These are phyloP conservation scores for Fusarium compactum DNA, from an alignment of 2,329 filamentous ascomycete species.

Conservation along the genomic window DNA sequence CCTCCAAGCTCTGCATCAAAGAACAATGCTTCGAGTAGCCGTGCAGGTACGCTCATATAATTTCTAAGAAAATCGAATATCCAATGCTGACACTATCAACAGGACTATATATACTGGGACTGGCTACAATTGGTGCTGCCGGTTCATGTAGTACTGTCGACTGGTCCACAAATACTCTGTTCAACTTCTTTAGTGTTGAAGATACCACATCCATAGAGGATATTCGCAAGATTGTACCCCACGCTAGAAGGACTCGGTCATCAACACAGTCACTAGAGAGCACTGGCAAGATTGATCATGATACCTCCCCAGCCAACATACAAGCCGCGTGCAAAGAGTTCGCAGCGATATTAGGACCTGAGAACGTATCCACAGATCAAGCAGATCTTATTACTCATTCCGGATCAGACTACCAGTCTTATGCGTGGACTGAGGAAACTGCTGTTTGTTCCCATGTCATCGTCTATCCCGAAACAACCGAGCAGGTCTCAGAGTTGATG, in stretches of 20 bases:
- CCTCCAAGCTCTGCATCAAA: too few species aligned
- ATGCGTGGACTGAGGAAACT: slow-evolving; percentile 12
- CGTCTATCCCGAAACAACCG: slow-evolving; percentile 76
- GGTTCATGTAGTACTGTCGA: rapidly evolving
- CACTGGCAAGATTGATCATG: neutral
- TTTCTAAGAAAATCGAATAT: too few species aligned
- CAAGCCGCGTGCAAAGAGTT: slow-evolving; percentile 13
- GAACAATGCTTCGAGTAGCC: rapidly evolving
- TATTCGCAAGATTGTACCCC: neutral
- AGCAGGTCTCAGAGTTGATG: slow-evolving; percentile 80
- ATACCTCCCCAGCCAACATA: slow-evolving; percentile 5
- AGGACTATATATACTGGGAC: neutral
- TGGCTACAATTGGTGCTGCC: neutral
- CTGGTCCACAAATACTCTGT: rapidly evolving
- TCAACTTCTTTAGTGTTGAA: neutral
- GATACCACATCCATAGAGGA: neutral
- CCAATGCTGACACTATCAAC: too few species aligned
- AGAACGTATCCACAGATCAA: slow-evolving; percentile 17
- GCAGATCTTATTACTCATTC: slow-evolving; percentile 17
- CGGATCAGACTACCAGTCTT: slow-evolving; percentile 34
- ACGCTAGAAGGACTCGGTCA: neutral
- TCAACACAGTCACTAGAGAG: neutral
- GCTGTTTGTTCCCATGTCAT: slow-evolving; percentile 51
- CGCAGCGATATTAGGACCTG: neutral
- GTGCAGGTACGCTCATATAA: neutral